Conservation (phyloP, 441 rosid genomes). For the Arabidopsis hybrid region DNA sequence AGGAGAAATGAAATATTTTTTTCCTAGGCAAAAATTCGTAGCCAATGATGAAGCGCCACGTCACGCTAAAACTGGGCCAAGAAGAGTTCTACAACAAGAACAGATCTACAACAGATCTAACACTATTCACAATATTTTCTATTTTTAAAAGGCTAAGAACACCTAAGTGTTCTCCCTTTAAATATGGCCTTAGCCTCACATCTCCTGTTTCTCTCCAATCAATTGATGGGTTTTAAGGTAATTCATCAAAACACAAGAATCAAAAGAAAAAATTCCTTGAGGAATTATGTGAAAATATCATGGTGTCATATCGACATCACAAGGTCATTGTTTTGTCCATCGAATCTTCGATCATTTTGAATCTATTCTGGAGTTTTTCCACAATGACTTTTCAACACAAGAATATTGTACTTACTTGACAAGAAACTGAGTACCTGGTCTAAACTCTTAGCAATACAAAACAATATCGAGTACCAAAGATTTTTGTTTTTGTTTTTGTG, state of each 20-base stretch:
- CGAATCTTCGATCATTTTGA: slow-evolving; percentile 30
- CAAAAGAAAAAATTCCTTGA: background rate
- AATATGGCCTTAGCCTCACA: slow-evolving; percentile 9
- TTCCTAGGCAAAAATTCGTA: too few relatives aligned
- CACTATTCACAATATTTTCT: too few relatives aligned
- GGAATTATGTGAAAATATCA: slow-evolving; percentile 11
- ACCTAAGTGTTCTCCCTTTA: too few relatives aligned
- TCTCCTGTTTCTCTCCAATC: background rate
- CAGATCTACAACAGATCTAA: too few relatives aligned
- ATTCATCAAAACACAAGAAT: background rate
- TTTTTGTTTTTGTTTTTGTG: background rate
- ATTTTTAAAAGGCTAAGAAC: too few relatives aligned
- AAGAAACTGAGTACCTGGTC: background rate
- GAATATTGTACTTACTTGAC: background rate
- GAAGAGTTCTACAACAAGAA: too few relatives aligned
- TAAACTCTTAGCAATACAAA: background rate
- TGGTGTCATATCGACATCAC: slow-evolving; percentile 25
- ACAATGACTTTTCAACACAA: slow-evolving; percentile 24
- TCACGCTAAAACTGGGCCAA: too few relatives aligned
- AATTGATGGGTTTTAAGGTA: background rate
- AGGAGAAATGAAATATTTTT: too few relatives aligned
- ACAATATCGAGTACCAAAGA: background rate
- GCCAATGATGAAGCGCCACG: too few relatives aligned
- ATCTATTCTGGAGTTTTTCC: background rate
- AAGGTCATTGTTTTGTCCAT: background rate